Conservation (phyloP, 305 asterid genomes). For the Solanum hybrid region DNA sequence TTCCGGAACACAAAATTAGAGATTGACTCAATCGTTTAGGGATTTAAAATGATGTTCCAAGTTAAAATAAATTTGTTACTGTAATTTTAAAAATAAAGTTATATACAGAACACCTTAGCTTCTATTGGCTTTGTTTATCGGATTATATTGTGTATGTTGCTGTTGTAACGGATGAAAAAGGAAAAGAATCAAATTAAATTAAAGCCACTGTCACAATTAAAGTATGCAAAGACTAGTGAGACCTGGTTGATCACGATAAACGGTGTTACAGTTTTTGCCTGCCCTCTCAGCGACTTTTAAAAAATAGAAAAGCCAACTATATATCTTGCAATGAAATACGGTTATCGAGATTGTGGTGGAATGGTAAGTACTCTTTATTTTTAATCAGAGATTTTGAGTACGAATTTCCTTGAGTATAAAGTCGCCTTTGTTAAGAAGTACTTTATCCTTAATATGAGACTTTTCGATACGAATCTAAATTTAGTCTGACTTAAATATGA, state of each 20-base stretch:
- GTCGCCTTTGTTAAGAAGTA: too few species aligned
- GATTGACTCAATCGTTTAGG: neutral
- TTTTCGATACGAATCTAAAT: too few species aligned
- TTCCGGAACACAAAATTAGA: neutral
- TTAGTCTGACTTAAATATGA: neutral
- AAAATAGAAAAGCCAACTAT: neutral
- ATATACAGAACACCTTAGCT: neutral
- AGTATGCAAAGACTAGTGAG: neutral
- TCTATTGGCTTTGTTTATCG: neutral
- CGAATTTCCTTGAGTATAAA: too few species aligned
- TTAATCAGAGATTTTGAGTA: too few species aligned
- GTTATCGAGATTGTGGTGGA: too few species aligned
- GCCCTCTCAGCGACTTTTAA: neutral
- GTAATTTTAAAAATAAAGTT: neutral
- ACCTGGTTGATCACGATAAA: neutral
- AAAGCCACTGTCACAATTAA: neutral
- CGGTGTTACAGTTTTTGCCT: neutral
- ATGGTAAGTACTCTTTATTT: too few species aligned
- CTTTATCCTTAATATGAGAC: neutral
- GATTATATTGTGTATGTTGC: neutral
- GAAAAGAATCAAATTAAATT: neutral
- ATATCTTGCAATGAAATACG: neutral
- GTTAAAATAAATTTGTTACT: rapidly evolving
- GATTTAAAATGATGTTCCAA: neutral
- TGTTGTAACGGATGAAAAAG: neutral